phyloP scores from a whole-genome alignment of 331 rosid species.

The Phaseolus coccineus region DNA sequence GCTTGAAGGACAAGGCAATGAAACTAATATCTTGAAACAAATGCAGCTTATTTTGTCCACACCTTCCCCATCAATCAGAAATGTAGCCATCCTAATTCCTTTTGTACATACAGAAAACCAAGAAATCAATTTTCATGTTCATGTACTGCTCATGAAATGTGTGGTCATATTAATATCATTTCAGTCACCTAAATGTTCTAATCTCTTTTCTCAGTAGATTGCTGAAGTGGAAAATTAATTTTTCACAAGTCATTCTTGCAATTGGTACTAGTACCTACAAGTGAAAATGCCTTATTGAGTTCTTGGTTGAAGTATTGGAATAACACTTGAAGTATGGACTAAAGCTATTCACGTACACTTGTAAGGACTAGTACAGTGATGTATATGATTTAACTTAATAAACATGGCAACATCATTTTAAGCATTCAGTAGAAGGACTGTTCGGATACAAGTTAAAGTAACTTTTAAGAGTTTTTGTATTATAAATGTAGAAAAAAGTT shows the following conservation, averaged over 20 bases:
- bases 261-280: neutral
- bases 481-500: no score
- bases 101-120: slow-evolving; percentile 36
- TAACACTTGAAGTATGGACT: neutral
- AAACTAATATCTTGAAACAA: slow-evolving; percentile 23
- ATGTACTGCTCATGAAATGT: neutral
- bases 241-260: slow-evolving; percentile 21
- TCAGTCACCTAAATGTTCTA: slow-evolving; percentile 13
- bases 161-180: slow-evolving; percentile 14
- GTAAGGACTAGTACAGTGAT: neutral
- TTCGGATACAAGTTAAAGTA: no score
- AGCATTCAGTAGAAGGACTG: neutral
- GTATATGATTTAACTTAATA: neutral
- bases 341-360: neutral
- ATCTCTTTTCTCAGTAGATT: slow-evolving; percentile 5
- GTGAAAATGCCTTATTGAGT: neutral
- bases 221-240: neutral
- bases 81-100: slow-evolving; percentile 1
- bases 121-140: slow-evolving; percentile 7
- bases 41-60: slow-evolving; percentile 17
- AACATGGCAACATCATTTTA: neutral
- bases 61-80: slow-evolving; percentile 9
- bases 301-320: neutral
- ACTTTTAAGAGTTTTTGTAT: no score
- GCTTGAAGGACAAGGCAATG: slow-evolving; percentile 37